Conservation (phyloP, 106 monocot genomes). For the Allium cepa region DNA sequence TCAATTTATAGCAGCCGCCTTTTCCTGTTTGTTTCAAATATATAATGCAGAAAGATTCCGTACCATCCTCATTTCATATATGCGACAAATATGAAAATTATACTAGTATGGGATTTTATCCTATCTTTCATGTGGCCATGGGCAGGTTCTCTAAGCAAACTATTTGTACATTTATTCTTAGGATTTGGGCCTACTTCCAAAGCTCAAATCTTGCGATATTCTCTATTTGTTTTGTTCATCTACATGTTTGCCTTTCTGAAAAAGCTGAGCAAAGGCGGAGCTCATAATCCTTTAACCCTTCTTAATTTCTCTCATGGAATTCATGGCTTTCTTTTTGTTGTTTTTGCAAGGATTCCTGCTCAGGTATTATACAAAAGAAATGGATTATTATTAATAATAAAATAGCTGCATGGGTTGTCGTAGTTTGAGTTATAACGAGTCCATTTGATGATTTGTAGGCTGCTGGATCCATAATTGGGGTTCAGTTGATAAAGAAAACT, state of each 20-base stretch:
- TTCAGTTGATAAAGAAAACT: constrained; percentile 33
- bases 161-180: constrained; percentile 31
- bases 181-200: constrained; percentile 11
- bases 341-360: constrained; percentile 64
- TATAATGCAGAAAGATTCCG: too few species aligned
- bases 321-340: constrained; percentile 45
- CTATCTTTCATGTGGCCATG: constrained; percentile 59
- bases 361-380: constrained; percentile 35
- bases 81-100: too few species aligned
- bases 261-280: constrained; percentile 35
- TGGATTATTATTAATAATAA: not conserved
- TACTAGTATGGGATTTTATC: constrained; percentile 24
- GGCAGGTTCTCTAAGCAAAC: constrained; percentile 49
- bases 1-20: too few species aligned
- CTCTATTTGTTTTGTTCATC: constrained; percentile 54
- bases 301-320: constrained; percentile 40
- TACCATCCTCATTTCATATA: too few species aligned
- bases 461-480: constrained; percentile 60
- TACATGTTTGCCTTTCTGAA: constrained; percentile 86
- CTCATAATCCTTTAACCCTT: constrained; percentile 83
- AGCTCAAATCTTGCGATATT: constrained; percentile 39
- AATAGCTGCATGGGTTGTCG: not conserved
- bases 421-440: not conserved
- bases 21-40: too few species aligned
- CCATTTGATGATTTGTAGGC: constrained; percentile 19